A percentile compares a stretch with the other conserved stretches of the same genome.
Conservation (phyloP, 1,284 basidiomycete genomes). For the Marasmius fiardii region DNA sequence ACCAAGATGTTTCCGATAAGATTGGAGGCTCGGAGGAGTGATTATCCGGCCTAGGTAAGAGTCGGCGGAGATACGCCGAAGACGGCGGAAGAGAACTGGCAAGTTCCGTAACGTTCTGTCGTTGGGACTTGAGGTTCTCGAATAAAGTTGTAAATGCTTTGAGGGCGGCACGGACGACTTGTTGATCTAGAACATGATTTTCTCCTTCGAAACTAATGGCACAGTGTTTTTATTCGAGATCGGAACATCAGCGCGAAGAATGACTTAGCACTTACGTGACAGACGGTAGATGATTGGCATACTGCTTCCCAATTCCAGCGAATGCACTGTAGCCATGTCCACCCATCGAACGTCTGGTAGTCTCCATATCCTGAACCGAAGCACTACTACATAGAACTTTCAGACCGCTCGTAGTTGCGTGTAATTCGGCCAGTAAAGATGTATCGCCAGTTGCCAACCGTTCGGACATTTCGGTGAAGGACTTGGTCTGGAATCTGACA, state of each 20-base stretch:
- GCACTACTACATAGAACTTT: conserved; percentile 61
- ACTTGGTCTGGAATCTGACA: conserved; percentile 32
- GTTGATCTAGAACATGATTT: conserved; percentile 72
- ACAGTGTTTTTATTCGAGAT: neutral
- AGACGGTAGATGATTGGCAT: conserved; percentile 63
- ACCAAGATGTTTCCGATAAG: conserved; percentile 29
- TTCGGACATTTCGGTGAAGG: conserved; percentile 47
- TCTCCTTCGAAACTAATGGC: conserved; percentile 66
- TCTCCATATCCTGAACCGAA: conserved; percentile 61
- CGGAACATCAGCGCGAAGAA: neutral
- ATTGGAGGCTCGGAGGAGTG: conserved; percentile 12
- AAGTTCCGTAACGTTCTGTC: neutral
- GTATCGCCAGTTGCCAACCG: conserved; percentile 56
- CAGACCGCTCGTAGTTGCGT: conserved; percentile 68
- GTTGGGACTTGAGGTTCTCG: neutral
- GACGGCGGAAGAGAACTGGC: conserved; percentile 39
- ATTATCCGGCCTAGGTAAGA: conserved; percentile 28
- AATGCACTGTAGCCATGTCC: conserved; percentile 78
- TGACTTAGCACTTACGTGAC: conserved; percentile 44
- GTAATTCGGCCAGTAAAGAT: conserved; percentile 64
- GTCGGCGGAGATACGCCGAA: conserved; percentile 46
- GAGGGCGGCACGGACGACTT: conserved; percentile 68
- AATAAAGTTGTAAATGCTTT: conserved; percentile 49
- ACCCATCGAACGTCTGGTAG: conserved; percentile 68
- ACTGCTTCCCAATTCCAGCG: conserved; percentile 61